Evolutionary conservation across 2,329 filamentous ascomycete species (phyloP).

Genomic region (Cadophora gregata): DNA sequence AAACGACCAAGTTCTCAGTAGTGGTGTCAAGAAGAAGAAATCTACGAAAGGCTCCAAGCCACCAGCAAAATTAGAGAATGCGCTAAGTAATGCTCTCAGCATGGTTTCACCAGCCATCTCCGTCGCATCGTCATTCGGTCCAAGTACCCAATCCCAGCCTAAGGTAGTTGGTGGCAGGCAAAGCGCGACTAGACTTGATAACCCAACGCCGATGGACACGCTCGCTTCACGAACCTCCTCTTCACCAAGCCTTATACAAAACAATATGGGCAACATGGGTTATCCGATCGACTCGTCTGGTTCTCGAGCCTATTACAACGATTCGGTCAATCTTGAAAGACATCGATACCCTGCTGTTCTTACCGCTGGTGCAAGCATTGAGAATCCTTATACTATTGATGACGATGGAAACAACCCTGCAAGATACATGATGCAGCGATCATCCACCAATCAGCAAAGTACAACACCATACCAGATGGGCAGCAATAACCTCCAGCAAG

Average conservation of each 20-base stretch:
- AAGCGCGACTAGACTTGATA: not conserved
- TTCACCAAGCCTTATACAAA: not conserved
- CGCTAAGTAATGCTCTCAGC: not conserved
- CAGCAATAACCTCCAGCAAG: not conserved
- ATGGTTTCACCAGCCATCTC: not conserved
- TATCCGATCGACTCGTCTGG: not conserved
- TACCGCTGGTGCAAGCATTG: not conserved
- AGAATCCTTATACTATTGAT: not conserved
- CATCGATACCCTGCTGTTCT: not conserved
- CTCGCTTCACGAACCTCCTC: not conserved
- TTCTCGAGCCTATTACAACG: not conserved
- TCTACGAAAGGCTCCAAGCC: not conserved
- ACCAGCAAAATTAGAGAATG: not conserved
- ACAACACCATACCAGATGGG: not conserved
- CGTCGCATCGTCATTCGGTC: not conserved
- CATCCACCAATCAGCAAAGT: not conserved
- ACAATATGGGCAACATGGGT: not conserved
- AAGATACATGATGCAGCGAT: not conserved
- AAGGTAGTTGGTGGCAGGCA: not conserved
- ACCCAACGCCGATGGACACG: not conserved
- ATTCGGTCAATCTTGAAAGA: not conserved
- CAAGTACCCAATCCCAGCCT: not conserved
- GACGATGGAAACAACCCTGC: not conserved
- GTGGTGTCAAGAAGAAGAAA: slow-evolving; percentile 12
- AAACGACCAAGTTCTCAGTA: not conserved